These are phyloP conservation scores for Circinella umbellata DNA, from an alignment of 371 early-diverging fungal genomes.

Conservation along the genomic window DNA sequence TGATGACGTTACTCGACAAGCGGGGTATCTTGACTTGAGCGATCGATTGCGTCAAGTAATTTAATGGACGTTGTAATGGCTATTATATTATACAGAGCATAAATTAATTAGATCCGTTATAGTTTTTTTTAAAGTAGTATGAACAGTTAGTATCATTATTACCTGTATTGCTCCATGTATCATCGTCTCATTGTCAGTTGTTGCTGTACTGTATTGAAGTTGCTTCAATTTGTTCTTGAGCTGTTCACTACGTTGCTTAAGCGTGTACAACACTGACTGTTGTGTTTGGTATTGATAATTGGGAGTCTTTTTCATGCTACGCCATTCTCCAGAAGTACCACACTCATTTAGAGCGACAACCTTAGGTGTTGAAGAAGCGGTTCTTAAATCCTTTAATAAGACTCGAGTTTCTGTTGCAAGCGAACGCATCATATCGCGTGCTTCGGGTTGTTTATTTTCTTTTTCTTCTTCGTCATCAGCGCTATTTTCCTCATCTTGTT, in stretches of 20 bases:
- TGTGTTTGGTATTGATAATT: conserved; percentile 75
- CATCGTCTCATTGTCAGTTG: conserved; percentile 8
- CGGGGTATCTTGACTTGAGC: conserved; percentile 42
- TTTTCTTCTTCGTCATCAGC: conserved; percentile 8
- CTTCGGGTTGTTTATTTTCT: not conserved
- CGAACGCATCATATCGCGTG: conserved; percentile 36
- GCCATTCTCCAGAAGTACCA: conserved; percentile 55
- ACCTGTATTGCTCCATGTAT: conserved; percentile 7
- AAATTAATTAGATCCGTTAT: not conserved
- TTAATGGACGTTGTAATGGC: conserved; percentile 15
- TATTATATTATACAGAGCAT: not conserved
- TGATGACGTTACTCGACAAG: conserved; percentile 7
- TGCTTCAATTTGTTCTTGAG: conserved; percentile 50
- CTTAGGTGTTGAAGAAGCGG: conserved; percentile 56
- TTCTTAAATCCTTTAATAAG: conserved; percentile 48
- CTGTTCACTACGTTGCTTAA: conserved; percentile 62
- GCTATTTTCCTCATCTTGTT: conserved; percentile 7
- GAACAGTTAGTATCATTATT: not conserved
- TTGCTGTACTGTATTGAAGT: conserved; percentile 19
- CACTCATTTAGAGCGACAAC: conserved; percentile 41
- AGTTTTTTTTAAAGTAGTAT: not conserved
- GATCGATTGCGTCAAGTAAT: conserved; percentile 22
- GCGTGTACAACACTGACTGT: conserved; percentile 68
- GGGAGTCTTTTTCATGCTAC: conserved; percentile 59
- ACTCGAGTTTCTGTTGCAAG: conserved; percentile 37